Evolutionary conservation across 1,284 basidiomycete genomes (phyloP).

Genomic region (Papiliotrema fonsecae): DNA sequence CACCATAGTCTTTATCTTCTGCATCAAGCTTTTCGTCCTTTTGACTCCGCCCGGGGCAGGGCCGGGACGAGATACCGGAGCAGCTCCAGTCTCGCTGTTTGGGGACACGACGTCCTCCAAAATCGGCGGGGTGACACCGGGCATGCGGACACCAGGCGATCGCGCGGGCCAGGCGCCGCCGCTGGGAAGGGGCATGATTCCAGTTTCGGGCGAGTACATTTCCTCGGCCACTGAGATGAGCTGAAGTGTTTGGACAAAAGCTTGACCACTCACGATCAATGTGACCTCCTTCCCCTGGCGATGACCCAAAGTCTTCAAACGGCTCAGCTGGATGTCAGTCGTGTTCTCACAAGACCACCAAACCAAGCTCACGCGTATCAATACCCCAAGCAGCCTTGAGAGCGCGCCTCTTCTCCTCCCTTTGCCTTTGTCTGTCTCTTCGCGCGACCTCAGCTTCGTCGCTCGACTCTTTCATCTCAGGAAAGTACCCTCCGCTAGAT

Average conservation of each 20-base stretch:
- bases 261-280: slow-evolving; percentile 5
- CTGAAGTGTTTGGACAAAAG: background rate
- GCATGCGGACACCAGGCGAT: slow-evolving; percentile 33
- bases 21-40: slow-evolving; percentile 49
- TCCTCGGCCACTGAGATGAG: slow-evolving; percentile 20
- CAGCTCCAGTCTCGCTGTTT: slow-evolving; percentile 1
- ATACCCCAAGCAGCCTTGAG: slow-evolving; percentile 48
- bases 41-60: slow-evolving; percentile 36
- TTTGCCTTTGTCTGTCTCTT: slow-evolving; percentile 35
- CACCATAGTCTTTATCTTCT: slow-evolving; percentile 50
- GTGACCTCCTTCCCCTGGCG: slow-evolving; percentile 16
- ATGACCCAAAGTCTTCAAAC: slow-evolving; percentile 46
- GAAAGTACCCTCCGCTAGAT: slow-evolving; percentile 43
- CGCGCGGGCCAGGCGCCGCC: slow-evolving; percentile 24
- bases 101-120: slow-evolving; percentile 16
- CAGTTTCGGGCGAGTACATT: slow-evolving; percentile 12
- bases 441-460: slow-evolving; percentile 34
- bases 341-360: background rate
- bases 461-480: slow-evolving; percentile 18
- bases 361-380: slow-evolving; percentile 40
- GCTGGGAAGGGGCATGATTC: slow-evolving; percentile 11
- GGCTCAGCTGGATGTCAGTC: slow-evolving; percentile 43
- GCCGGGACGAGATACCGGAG: slow-evolving; percentile 3
- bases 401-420: slow-evolving; percentile 43
- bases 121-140: slow-evolving; percentile 18